Base-by-base conservation (phyloP, 225 moss, liverwort and hornwort species). In the Climacium dendroides region DNA sequence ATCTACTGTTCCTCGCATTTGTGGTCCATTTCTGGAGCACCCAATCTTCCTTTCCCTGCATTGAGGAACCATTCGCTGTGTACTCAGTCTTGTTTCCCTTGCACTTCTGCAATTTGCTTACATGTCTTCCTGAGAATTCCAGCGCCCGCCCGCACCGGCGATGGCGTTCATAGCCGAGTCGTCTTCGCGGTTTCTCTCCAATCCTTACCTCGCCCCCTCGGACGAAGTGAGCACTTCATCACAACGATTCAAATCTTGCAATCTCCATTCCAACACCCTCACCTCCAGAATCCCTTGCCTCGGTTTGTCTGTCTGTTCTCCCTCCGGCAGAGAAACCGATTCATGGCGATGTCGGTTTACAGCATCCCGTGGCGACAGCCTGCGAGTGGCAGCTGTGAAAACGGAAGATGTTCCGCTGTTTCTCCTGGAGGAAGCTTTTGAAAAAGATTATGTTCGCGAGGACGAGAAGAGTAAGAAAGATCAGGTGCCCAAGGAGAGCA, bases 341-440 rank as follows among this genome's bases (percentile, higher is more conserved):
- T 43, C 76, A 41, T 90, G 86, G 90, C 86, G 86, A 30, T 63
- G 66, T 62, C 87, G 89, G 73, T 83, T 82, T 85, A 60, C 50
- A 43, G 53, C 63, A 14, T 63, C 41, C 52, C n/a, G 62, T 34
- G 53, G 50, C 86, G 77, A 53, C 83, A 85, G 74, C 16, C 54
- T 88, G 74, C 73, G 76, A 62, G 85, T 82, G 72, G 79, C 89
- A 79, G 89, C 90, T 59, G 92, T 92, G 45, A 90, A 77, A 37
- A 86, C 87, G 8, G 92, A 92, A 26, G 85, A 84, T 19, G 84
- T 85, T 11, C 89, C 92, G 5, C 53, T 87, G 57, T 85, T 90
- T 0, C 85, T 92, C 48, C 79, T 92, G 48, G 92, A 92, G 90
- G 89, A 90, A 66, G 92, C 88, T 32, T 90, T 90, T 45, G 92